A percentile compares a stretch with the other conserved stretches of the same genome.
Evolutionary conservation across 2,329 filamentous ascomycete genomes (phyloP).

Genomic region (Monosporascus sp.): DNA sequence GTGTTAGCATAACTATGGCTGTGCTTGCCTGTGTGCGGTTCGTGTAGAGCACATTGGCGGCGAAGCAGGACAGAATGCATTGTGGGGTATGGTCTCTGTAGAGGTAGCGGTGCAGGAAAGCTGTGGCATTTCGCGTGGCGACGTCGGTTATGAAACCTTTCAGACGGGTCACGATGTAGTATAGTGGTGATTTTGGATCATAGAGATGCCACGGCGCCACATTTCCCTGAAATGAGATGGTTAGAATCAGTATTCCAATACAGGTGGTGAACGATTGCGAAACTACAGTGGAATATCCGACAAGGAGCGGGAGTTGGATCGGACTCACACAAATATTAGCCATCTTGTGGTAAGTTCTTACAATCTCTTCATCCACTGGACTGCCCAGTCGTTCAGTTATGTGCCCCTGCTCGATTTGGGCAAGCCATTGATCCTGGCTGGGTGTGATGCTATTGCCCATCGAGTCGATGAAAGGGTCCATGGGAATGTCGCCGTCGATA

Average conservation of each 20-base stretch:
- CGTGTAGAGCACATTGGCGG: constrained; percentile 23
- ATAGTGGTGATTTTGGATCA: constrained; percentile 19
- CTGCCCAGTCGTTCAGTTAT: constrained; percentile 6
- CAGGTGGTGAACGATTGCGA: too few species aligned
- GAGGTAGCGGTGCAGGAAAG: constrained; percentile 25
- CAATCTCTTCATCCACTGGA: constrained; percentile 11
- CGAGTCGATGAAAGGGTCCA: constrained; percentile 7
- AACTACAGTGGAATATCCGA: too few species aligned
- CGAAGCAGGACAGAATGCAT: constrained; percentile 27
- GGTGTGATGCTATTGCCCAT: constrained; percentile 1
- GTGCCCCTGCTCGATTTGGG: background rate
- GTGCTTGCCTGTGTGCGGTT: constrained; percentile 23
- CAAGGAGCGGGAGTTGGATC: background rate
- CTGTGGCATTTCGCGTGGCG: constrained; percentile 21
- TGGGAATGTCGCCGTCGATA: constrained; percentile 1
- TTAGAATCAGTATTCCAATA: constrained; percentile 2
- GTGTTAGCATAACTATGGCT: constrained; percentile 21
- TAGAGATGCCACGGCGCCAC: constrained; percentile 23
- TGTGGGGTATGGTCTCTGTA: constrained; percentile 20
- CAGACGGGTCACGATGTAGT: constrained; percentile 21
- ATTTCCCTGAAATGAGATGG: constrained; percentile 7
- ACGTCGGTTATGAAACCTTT: constrained; percentile 21
- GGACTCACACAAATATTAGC: constrained; percentile 15
- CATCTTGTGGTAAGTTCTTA: constrained; percentile 14
- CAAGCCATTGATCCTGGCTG: constrained; percentile 4